phyloP scores from a whole-genome alignment of 345 rosid species.

The Turnera subulata region DNA sequence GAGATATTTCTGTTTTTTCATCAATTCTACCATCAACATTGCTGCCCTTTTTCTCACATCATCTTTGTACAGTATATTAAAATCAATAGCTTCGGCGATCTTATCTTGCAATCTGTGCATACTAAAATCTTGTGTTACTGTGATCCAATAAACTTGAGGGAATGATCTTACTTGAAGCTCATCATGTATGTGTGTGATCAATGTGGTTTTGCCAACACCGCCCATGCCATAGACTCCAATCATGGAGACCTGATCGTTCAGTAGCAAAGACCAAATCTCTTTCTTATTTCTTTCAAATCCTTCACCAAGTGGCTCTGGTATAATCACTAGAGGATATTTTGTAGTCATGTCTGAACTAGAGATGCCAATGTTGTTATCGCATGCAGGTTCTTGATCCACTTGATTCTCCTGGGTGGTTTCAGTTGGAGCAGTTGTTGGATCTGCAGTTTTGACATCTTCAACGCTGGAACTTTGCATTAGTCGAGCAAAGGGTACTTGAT shows the following conservation, averaged over 20 bases:
- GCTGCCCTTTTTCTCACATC: not conserved
- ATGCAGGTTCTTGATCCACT: no score
- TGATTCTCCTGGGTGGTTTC: no score
- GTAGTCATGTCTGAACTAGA: no score
- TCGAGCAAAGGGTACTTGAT: no score
- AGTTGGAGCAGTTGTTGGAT: no score
- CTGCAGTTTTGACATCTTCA: no score
- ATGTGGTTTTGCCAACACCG: conserved; percentile 4
- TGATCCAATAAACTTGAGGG: not conserved
- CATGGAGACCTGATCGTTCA: not conserved
- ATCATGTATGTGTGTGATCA: not conserved
- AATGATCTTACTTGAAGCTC: not conserved
- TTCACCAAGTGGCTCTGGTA: not conserved
- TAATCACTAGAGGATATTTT: not conserved
- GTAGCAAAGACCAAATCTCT: not conserved
- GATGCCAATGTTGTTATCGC: no score
- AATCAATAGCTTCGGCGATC: not conserved
- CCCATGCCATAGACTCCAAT: conserved; percentile 11
- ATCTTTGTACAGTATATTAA: not conserved
- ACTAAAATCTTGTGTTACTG: not conserved
- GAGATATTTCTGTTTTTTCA: not conserved
- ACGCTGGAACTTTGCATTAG: no score
- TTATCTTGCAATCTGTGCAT: not conserved
- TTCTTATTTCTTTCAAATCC: not conserved
- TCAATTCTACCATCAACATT: not conserved